Evolutionary conservation across 2,329 filamentous ascomycete species (phyloP).

Genomic region (Colletotrichum euphorbiae): DNA sequence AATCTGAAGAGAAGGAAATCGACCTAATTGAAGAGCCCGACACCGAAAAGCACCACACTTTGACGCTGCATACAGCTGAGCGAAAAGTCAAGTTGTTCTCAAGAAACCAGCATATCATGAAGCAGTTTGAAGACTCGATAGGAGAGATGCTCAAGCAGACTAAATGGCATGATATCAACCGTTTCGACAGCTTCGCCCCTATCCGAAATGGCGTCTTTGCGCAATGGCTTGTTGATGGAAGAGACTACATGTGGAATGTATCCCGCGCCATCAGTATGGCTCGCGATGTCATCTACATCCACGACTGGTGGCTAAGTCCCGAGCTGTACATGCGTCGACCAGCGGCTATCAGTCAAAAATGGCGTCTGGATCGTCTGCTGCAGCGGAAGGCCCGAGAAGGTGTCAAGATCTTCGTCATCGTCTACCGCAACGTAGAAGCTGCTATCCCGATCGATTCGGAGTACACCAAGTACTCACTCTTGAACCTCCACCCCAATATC

Average conservation of each 20-base stretch:
- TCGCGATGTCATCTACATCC: constrained; percentile 97
- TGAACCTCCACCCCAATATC: constrained; percentile 95
- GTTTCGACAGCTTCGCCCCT: constrained; percentile 94
- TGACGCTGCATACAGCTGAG: constrained; percentile 92
- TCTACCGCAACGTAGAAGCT: constrained; percentile 97
- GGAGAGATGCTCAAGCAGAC: constrained; percentile 86
- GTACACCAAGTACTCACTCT: constrained; percentile 95
- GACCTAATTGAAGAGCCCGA: constrained; percentile 54
- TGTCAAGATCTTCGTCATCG: constrained; percentile 96
- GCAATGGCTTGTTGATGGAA: constrained; percentile 95
- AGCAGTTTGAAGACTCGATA: constrained; percentile 95
- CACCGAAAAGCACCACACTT: constrained; percentile 77
- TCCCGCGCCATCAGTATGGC: constrained; percentile 97
- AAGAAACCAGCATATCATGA: constrained; percentile 87
- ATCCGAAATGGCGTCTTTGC: constrained; percentile 88
- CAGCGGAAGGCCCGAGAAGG: constrained; percentile 94
- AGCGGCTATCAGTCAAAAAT: constrained; percentile 96
- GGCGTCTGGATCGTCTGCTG: constrained; percentile 93
- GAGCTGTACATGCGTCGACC: constrained; percentile 95
- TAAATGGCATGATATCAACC: constrained; percentile 83
- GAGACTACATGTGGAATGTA: constrained; percentile 99
- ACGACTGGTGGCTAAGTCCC: constrained; percentile 98
- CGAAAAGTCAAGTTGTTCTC: constrained; percentile 92
- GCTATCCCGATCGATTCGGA: constrained; percentile 98
- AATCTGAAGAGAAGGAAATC: constrained; percentile 66